These are phyloP conservation scores for Crucihimalaya himalaica DNA, from an alignment of 345 rosid species.

Conservation along the genomic window DNA sequence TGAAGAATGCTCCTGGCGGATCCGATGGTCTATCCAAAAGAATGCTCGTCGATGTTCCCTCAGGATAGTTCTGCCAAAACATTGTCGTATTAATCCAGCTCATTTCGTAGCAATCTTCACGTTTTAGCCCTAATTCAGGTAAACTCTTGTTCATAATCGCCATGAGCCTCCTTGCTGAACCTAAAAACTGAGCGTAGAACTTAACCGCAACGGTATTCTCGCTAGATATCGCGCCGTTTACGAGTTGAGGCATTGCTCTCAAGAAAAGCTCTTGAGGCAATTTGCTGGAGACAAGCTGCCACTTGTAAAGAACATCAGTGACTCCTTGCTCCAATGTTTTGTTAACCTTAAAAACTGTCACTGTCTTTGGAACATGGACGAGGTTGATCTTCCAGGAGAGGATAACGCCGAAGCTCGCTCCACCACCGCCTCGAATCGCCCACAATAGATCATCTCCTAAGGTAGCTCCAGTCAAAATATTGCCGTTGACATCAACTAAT, in stretches of 20 bases:
- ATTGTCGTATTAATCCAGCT: conserved; percentile 45
- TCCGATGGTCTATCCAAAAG: conserved; percentile 32
- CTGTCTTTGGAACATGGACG: conserved; percentile 48
- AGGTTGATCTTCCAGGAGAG: conserved; percentile 50
- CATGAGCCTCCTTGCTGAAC: conserved; percentile 34
- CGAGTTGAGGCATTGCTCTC: conserved; percentile 32
- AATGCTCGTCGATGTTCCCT: conserved; percentile 28
- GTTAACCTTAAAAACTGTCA: conserved; percentile 44
- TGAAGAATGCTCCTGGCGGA: conserved; percentile 29
- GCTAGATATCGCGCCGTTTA: background rate
- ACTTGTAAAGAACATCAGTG: conserved; percentile 35
- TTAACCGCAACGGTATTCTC: conserved; percentile 32
- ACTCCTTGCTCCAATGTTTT: conserved; percentile 41
- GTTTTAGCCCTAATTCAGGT: conserved; percentile 44
- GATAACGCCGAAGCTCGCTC: conserved; percentile 57
- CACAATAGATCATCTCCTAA: conserved; percentile 61
- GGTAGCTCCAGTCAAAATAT: conserved; percentile 43
- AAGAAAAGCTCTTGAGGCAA: conserved; percentile 43
- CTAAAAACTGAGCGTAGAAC: conserved; percentile 48
- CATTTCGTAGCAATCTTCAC: conserved; percentile 47
- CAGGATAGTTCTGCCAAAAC: conserved; percentile 32
- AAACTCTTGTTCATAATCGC: conserved; percentile 29
- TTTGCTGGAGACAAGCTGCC: conserved; percentile 45
- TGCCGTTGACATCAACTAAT: conserved; percentile 51
- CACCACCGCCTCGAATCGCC: conserved; percentile 71